phyloP scores from a whole-genome alignment of 1,284 basidiomycete genomes.

The Boletus smithii region DNA sequence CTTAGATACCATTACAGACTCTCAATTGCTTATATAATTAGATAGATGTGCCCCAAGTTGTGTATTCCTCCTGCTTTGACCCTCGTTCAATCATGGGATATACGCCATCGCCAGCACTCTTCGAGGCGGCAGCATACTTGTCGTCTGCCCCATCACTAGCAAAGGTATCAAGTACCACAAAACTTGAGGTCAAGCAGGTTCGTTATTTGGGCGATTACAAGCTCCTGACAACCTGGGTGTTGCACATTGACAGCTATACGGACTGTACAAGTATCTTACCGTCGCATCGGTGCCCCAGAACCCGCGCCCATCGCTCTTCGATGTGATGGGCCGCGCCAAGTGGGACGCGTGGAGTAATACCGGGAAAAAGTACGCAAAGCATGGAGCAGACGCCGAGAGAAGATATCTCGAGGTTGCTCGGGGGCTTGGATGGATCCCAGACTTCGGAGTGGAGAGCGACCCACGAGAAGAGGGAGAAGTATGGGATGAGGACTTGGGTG shows the following conservation, averaged over 20 bases:
- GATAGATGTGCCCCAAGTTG: too few species aligned
- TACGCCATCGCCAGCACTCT: conserved; percentile 51
- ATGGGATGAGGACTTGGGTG: conserved; percentile 40
- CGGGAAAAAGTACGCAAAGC: conserved; percentile 48
- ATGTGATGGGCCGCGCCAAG: conserved; percentile 77
- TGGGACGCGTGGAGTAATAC: conserved; percentile 79
- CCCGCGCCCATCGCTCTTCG: conserved; percentile 77
- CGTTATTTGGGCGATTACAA: conserved; percentile 20
- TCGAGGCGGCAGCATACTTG: conserved; percentile 61
- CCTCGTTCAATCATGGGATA: conserved; percentile 23
- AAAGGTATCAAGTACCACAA: conserved; percentile 54
- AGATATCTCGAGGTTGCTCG: conserved; percentile 72
- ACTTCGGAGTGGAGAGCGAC: conserved; percentile 13
- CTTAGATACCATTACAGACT: too few species aligned
- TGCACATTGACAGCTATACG: conserved; percentile 69
- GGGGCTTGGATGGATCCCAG: conserved; percentile 64
- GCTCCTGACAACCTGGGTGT: conserved; percentile 30
- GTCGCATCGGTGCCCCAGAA: conserved; percentile 51
- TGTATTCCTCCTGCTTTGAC: too few species aligned
- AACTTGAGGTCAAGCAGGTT: conserved; percentile 65
- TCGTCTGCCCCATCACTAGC: conserved; percentile 52
- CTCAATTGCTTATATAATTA: conserved; percentile 31
- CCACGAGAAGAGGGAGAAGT: conserved; percentile 31
- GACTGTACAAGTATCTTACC: conserved; percentile 78
- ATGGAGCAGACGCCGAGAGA: conserved; percentile 45